Conservation (phyloP, 345 rosid species). For the Populus euphratica region DNA sequence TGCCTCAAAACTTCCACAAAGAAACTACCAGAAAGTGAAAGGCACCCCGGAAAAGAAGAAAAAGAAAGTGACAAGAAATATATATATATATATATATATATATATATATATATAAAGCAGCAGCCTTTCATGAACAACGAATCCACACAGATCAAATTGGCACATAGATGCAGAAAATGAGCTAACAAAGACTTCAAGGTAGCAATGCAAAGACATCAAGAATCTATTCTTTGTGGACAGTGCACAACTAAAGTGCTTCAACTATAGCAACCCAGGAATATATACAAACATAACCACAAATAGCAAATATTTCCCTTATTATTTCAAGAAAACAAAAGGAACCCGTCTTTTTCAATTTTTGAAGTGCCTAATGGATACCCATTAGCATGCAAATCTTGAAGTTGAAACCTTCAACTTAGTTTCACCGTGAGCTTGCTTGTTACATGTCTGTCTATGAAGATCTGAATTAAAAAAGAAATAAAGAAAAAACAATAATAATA, state of each 20-base stretch:
- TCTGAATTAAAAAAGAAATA: conserved; percentile 4
- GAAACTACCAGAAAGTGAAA: conserved; percentile 33
- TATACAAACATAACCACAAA: conserved; percentile 2
- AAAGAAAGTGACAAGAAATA: conserved; percentile 8
- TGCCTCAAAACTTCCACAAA: conserved; percentile 19
- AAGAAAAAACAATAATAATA: not conserved
- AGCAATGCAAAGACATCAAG: conserved; percentile 21
- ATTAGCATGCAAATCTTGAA: not conserved
- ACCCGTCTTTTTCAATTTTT: not conserved
- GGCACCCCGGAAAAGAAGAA: conserved; percentile 25
- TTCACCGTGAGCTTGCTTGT: not conserved
- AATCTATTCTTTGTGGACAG: conserved; percentile 37
- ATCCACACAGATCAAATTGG: conserved; percentile 24
- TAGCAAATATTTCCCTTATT: not conserved
- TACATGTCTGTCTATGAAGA: conserved; percentile 9
- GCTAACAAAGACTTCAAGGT: conserved; percentile 6
- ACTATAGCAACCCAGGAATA: conserved; percentile 22
- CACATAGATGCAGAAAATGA: conserved; percentile 19
- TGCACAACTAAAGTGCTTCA: conserved; percentile 30
- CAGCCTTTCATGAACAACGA: conserved; percentile 27
- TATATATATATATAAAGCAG: conserved; percentile 1
- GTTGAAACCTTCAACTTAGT: conserved; percentile 11
- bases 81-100: too few relatives aligned
- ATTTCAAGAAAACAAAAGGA: not conserved
- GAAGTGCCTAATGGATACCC: conserved; percentile 4